Evolutionary conservation across 2,329 filamentous ascomycete genomes (phyloP).

Genomic region (Furcasterigmium sp.): DNA sequence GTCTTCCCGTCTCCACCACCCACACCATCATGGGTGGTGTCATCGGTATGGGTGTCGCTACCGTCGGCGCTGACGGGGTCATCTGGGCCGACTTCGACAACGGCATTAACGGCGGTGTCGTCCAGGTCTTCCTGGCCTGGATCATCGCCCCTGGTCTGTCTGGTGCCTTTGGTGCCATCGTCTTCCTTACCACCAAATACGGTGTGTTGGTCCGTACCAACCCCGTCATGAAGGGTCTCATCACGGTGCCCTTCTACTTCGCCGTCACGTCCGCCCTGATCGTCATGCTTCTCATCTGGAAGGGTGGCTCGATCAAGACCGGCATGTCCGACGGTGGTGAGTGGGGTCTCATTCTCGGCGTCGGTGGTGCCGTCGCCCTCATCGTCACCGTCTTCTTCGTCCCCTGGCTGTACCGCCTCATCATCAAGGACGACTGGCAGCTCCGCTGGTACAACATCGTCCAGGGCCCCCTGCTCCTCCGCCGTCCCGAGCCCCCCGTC

Average conservation of each 20-base stretch:
- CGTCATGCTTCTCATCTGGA: constrained; percentile 57
- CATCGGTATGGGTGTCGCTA: constrained; percentile 53
- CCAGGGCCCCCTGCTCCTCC: constrained; percentile 47
- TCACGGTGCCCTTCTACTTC: constrained; percentile 14
- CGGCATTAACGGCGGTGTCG: constrained; percentile 41
- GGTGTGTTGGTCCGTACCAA: constrained; percentile 47
- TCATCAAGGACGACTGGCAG: constrained; percentile 57
- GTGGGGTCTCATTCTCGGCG: constrained; percentile 48
- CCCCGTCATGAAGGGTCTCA: constrained; percentile 46
- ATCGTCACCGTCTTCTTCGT: constrained; percentile 49
- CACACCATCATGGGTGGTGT: constrained; percentile 57
- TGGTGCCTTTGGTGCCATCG: constrained; percentile 44
- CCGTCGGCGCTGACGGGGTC: constrained; percentile 44
- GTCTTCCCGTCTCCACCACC: constrained; percentile 56
- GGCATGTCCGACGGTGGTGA: constrained; percentile 42
- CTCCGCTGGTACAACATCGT: constrained; percentile 50
- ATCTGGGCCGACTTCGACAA: constrained; percentile 33
- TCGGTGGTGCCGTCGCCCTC: constrained; percentile 42
- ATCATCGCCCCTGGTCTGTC: constrained; percentile 53
- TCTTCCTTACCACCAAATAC: constrained; percentile 54
- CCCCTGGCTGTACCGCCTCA: constrained; percentile 52
- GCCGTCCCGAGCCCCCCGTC: constrained; percentile 31
- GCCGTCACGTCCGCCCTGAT: constrained; percentile 32
- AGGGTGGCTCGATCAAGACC: constrained; percentile 39
- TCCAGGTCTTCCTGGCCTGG: constrained; percentile 57